Base-by-base conservation (phyloP, 2,329 filamentous ascomycete species). In the Beauveria rudraprayagi region DNA sequence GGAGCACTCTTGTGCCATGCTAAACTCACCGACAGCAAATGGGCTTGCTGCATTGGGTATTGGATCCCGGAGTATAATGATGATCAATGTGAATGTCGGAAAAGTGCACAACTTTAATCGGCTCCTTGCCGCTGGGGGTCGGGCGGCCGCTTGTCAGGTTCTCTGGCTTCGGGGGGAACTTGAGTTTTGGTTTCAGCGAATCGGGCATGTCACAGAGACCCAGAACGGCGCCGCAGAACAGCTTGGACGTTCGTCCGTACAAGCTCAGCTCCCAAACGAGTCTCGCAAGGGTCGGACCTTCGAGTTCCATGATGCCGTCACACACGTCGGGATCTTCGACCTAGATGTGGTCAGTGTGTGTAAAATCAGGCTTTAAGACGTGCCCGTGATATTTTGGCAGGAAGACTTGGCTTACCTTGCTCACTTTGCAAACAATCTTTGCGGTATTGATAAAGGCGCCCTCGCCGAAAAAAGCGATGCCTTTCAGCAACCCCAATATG, bases 81-180 rank as follows among this genome's bases (percentile, higher is more conserved):
- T 77, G 78, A 64, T 86, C 83, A 58, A 86, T 72, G 62, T 86
- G 83, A 47, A 84, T 82, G 64, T 86, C 83, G 14, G 80, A 83
- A 68, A 82, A 81, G 66, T 86, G 83, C 26, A 84, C 80, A 5
- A 86, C 73, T 65, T 80, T 78, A 64, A 84, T 67, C 6, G 81
- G 78, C 5, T 71, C 65, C 67, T 77, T 69, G 3, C 77, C 76
- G 56, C 78, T 81, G 2, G 79, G 72, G 1, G 60, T 47, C 17
- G 77, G 75, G 16, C 78, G 74, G 16, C 62, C 66, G 17, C 67
- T 66, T 17, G 69, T 60, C 8, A 76, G 73, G 17, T n/a, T 22
- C 8, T 19, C 11, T 19, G 10, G 8, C 63, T 78, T 77, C 8
- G 72, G 71, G 14, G 80, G 78, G 52, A 83, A 77, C 1, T 68